A percentile compares a stretch with the other conserved stretches of the same genome.
phyloP scores from a whole-genome alignment of 371 early-diverging fungal genomes.

The Dinochytrium kinnereticum region DNA sequence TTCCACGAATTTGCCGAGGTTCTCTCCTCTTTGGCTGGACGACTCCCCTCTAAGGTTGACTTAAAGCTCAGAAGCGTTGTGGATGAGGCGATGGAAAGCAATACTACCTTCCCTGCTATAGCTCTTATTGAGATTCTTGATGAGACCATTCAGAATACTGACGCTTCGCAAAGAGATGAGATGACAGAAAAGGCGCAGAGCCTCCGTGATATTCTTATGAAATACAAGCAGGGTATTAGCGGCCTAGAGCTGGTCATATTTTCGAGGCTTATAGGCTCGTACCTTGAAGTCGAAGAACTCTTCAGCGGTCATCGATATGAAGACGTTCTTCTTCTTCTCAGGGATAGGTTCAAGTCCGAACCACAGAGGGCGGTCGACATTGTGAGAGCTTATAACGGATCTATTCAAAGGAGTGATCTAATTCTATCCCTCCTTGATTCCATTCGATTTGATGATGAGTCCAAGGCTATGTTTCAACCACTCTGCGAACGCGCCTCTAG shows the following conservation, averaged over 20 bases:
- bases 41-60: slow-evolving; percentile 83
- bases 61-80: slow-evolving; percentile 37
- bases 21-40: slow-evolving; percentile 82
- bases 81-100: slow-evolving; percentile 20
- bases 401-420: slow-evolving; percentile 77
- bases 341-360: slow-evolving; percentile 84
- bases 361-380: slow-evolving; percentile 73
- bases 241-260: slow-evolving; percentile 73
- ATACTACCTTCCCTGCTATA: slow-evolving; percentile 73
- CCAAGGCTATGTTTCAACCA: slow-evolving; percentile 73
- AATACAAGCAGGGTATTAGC: slow-evolving; percentile 66
- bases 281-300: slow-evolving; percentile 81
- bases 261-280: slow-evolving; percentile 77
- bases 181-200: slow-evolving; percentile 69
- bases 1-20: slow-evolving; percentile 81
- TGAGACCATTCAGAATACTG: slow-evolving; percentile 51
- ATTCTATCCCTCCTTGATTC: slow-evolving; percentile 78
- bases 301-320: slow-evolving; percentile 84
- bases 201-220: slow-evolving; percentile 66
- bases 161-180: slow-evolving; percentile 47
- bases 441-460: slow-evolving; percentile 68
- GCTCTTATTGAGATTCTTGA: slow-evolving; percentile 71
- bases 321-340: slow-evolving; percentile 81
- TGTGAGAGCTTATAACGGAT: slow-evolving; percentile 84
- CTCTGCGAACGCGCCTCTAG: slow-evolving; percentile 83